Evolutionary conservation across 768 basidiomycete genomes (phyloP).

Genomic region (Auricularia heimuer): DNA sequence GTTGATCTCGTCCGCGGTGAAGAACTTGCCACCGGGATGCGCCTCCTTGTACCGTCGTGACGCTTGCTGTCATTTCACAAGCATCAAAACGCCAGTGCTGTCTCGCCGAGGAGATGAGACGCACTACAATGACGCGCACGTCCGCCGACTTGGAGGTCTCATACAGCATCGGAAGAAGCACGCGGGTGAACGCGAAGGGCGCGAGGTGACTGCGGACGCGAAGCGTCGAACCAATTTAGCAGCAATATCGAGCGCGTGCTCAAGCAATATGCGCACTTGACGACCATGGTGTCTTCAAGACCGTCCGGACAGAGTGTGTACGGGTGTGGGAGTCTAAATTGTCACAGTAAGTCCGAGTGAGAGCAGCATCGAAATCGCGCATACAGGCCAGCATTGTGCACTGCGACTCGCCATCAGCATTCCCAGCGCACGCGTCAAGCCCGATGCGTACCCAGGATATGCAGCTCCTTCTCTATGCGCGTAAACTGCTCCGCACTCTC

Average conservation of each 20-base stretch:
- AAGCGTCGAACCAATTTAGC: too few relatives aligned
- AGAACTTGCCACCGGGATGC: background rate
- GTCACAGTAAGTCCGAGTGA: background rate
- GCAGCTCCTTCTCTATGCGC: background rate
- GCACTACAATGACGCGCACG: background rate
- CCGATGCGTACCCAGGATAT: background rate
- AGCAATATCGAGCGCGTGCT: too few relatives aligned
- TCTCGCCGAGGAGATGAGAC: background rate
- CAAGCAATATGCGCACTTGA: background rate
- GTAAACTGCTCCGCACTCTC: background rate
- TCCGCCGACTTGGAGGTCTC: background rate
- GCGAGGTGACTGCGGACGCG: slow-evolving; percentile 12
- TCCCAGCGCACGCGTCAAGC: slow-evolving; percentile 5
- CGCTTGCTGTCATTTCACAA: background rate
- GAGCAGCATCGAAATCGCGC: background rate
- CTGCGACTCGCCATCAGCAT: background rate
- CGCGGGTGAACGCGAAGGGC: slow-evolving; percentile 33
- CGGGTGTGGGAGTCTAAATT: background rate
- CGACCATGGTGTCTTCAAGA: background rate
- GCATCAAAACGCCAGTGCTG: background rate
- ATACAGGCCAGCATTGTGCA: background rate
- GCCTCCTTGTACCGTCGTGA: background rate
- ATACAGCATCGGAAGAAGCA: background rate
- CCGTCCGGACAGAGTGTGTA: background rate
- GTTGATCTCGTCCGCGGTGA: background rate